Percentiles rank a stretch among this genome's conserved stretches.
Conservation (phyloP, 2,329 filamentous ascomycete species). For the Pyrenophora tritici-repentis region DNA sequence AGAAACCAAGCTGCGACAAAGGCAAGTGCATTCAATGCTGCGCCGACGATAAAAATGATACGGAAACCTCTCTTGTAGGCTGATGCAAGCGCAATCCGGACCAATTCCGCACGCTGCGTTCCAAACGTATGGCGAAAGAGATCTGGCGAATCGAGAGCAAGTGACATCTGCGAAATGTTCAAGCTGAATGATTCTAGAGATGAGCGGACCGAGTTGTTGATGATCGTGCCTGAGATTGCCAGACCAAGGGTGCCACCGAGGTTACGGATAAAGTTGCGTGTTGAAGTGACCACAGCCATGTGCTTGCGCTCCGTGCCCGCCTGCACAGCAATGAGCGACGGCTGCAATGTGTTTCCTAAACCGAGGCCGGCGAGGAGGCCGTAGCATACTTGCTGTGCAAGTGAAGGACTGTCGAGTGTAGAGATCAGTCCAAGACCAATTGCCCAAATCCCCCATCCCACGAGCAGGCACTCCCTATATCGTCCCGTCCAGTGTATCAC, state of each 20-base stretch:
- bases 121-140: conserved; percentile 12
- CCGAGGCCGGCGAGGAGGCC: conserved; percentile 28
- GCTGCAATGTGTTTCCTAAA: conserved; percentile 60
- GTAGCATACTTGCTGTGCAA: conserved; percentile 26
- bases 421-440: conserved; percentile 24
- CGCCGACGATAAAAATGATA: conserved; percentile 24
- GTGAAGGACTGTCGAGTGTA: conserved; percentile 17
- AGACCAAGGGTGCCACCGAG: conserved; percentile 64
- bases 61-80: conserved; percentile 26
- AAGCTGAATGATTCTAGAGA: conserved; percentile 16
- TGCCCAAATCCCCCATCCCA: conserved; percentile 29
- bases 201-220: conserved; percentile 32
- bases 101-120: conserved; percentile 9
- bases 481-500: conserved; percentile 25
- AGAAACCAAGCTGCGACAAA: conserved; percentile 24
- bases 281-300: conserved; percentile 66
- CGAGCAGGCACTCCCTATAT: conserved; percentile 25
- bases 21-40: conserved; percentile 20
- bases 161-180: conserved; percentile 13
- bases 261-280: conserved; percentile 66
- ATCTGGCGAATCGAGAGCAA: conserved; percentile 22
- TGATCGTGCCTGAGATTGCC: conserved; percentile 51
- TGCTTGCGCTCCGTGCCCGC: conserved; percentile 57
- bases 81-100: conserved; percentile 10
- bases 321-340: conserved; percentile 62